These are phyloP conservation scores for Mortierella sp. DNA, from an alignment of 371 early-diverging fungal species.

Conservation along the genomic window DNA sequence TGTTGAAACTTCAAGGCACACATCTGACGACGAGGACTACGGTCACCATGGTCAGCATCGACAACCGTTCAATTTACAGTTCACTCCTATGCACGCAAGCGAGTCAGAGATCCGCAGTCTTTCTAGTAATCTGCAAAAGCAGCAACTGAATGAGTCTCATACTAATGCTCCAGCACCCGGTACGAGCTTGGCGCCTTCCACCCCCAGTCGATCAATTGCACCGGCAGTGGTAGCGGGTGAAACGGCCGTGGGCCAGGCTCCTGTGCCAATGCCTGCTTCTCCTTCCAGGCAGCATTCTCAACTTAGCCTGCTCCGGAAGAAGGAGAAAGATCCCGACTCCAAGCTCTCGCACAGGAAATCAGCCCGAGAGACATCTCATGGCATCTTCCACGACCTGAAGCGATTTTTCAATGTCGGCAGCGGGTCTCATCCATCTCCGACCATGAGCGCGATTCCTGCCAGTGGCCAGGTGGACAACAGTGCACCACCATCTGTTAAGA, in stretches of 20 bases:
- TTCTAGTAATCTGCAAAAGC: too few relatives aligned
- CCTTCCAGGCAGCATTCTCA: conserved; percentile 6
- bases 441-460: not conserved
- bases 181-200: conserved; percentile 24
- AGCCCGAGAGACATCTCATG: conserved; percentile 54
- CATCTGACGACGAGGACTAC: conserved; percentile 47
- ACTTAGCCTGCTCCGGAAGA: not conserved
- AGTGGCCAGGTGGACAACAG: not conserved
- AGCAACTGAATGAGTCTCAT: not conserved
- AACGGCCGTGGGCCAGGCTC: conserved; percentile 6
- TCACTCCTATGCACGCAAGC: conserved; percentile 10
- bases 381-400: conserved; percentile 64
- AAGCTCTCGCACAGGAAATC: conserved; percentile 7
- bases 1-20: conserved; percentile 26
- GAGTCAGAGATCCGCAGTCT: too few relatives aligned
- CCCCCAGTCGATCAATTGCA: conserved; percentile 18
- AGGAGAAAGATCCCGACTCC: conserved; percentile 13
- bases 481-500: conserved; percentile 6
- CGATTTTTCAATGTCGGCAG: conserved; percentile 56
- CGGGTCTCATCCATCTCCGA: conserved; percentile 7
- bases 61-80: not conserved
- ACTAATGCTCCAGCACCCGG: not conserved
- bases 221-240: conserved; percentile 13
- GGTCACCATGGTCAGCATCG: conserved; percentile 3
- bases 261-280: not conserved